A percentile compares a stretch with the other conserved stretches of the same genome.
Conservation (phyloP, 768 basidiomycete genomes). For the Lentinula lateritia region DNA sequence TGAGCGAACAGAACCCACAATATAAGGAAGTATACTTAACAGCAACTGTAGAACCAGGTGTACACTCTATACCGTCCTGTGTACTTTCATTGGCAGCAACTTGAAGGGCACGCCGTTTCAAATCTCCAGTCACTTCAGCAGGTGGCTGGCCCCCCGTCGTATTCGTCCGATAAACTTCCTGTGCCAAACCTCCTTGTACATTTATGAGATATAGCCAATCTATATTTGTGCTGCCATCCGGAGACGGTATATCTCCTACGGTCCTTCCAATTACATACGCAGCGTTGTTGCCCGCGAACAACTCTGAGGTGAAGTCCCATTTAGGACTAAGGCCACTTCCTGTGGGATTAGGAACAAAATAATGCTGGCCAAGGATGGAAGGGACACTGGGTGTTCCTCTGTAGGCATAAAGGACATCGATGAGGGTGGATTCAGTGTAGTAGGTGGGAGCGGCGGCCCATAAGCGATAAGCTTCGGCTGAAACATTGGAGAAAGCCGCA, state of each 20-base stretch:
- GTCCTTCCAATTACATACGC: slow-evolving; percentile 44
- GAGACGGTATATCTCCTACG: slow-evolving; percentile 34
- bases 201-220: slow-evolving; percentile 48
- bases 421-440: slow-evolving; percentile 8
- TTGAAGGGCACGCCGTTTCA: neutral
- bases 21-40: slow-evolving; percentile 4
- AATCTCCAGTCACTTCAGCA: slow-evolving; percentile 24
- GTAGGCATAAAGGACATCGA: neutral
- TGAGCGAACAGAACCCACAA: neutral
- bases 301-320: slow-evolving; percentile 49
- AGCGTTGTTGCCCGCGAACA: slow-evolving; percentile 30
- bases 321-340: slow-evolving; percentile 39
- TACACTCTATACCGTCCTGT: neutral
- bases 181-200: slow-evolving; percentile 44
- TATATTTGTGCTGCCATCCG: slow-evolving; percentile 36
- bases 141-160: slow-evolving; percentile 55
- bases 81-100: neutral
- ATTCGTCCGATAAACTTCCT: slow-evolving; percentile 43
- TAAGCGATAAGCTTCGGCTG: slow-evolving; percentile 8
- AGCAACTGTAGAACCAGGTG: neutral
- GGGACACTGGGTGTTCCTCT: neutral
- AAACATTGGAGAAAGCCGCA: slow-evolving; percentile 17
- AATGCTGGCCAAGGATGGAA: slow-evolving; percentile 40
- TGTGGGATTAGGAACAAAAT: slow-evolving; percentile 43
- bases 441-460: slow-evolving; percentile 14